phyloP scores from a whole-genome alignment of 2,329 filamentous ascomycete species.

The Neofusicoccum parvum region DNA sequence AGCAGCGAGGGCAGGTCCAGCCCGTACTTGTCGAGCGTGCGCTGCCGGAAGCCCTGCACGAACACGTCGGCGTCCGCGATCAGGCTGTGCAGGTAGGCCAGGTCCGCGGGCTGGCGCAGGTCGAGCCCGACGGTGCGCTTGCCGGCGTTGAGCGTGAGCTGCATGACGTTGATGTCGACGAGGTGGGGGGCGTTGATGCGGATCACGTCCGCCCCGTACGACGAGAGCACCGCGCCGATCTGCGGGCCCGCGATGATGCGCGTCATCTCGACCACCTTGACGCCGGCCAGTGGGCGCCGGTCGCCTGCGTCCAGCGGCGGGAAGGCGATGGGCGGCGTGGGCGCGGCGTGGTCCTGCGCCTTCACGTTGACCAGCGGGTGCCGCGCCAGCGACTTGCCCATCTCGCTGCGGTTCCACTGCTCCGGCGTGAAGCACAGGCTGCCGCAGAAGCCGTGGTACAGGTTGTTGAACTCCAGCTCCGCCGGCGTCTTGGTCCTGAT shows the following conservation, averaged over 20 bases:
- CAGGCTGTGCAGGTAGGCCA: slow-evolving; percentile 44
- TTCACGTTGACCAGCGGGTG: slow-evolving; percentile 48
- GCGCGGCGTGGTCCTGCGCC: slow-evolving; percentile 36
- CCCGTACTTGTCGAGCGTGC: slow-evolving; percentile 46
- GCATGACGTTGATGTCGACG: slow-evolving; percentile 40
- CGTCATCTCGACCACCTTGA: slow-evolving; percentile 44
- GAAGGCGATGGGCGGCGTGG: slow-evolving; percentile 35
- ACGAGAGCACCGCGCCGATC: slow-evolving; percentile 45
- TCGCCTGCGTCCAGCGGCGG: slow-evolving; percentile 35
- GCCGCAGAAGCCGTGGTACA: slow-evolving; percentile 47
- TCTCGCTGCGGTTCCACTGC: slow-evolving; percentile 47
- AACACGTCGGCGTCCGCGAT: slow-evolving; percentile 56
- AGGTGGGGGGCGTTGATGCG: slow-evolving; percentile 48
- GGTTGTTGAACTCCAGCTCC: slow-evolving; percentile 48
- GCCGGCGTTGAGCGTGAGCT: slow-evolving; percentile 50
- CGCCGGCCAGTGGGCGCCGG: slow-evolving; percentile 44
- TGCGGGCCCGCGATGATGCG: slow-evolving; percentile 50
- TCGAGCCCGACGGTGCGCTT: slow-evolving; percentile 53
- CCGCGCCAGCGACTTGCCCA: slow-evolving; percentile 46
- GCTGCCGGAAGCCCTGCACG: slow-evolving; percentile 56
- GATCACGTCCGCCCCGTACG: slow-evolving; percentile 51
- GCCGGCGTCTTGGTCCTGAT: slow-evolving; percentile 35
- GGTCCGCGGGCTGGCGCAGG: slow-evolving; percentile 47
- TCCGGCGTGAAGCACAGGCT: slow-evolving; percentile 49
- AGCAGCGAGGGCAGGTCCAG: slow-evolving; percentile 46